Percentiles rank a stretch among this genome's conserved stretches.
These are phyloP conservation scores for Penicillium corylophilum DNA, from an alignment of 2,329 filamentous ascomycete genomes.

Conservation along the genomic window DNA sequence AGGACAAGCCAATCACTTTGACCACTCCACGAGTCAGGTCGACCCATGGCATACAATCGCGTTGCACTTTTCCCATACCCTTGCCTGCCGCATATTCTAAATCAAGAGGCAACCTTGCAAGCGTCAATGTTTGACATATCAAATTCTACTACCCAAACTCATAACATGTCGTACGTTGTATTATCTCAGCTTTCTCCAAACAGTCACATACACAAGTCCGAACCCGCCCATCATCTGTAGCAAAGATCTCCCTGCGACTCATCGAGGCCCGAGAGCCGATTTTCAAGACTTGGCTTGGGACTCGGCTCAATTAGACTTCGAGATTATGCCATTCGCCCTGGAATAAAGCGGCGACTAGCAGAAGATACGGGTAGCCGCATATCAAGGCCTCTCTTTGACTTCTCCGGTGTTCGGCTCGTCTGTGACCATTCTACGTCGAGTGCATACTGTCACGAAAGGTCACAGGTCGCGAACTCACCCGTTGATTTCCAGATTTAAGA, in stretches of 20 bases:
- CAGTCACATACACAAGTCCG: neutral
- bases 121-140: conserved; percentile 1
- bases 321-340: neutral
- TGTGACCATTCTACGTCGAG: neutral
- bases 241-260: neutral
- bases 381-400: neutral
- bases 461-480: neutral
- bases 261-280: neutral
- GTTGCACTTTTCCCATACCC: conserved; percentile 5
- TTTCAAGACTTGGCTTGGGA: neutral
- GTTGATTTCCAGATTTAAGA: neutral
- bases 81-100: conserved; percentile 8
- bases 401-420: neutral
- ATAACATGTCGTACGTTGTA: neutral
- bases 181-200: neutral
- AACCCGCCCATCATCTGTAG: neutral
- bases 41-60: neutral
- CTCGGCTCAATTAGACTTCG: neutral
- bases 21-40: neutral
- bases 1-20: conserved; percentile 7
- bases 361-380: neutral
- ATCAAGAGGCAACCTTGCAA: neutral
- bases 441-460: neutral
- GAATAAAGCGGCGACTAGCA: neutral
- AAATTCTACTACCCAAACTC: neutral